Conservation (phyloP, 192 early-diverging fungal species). For the Gamsiella multidivaricata region DNA sequence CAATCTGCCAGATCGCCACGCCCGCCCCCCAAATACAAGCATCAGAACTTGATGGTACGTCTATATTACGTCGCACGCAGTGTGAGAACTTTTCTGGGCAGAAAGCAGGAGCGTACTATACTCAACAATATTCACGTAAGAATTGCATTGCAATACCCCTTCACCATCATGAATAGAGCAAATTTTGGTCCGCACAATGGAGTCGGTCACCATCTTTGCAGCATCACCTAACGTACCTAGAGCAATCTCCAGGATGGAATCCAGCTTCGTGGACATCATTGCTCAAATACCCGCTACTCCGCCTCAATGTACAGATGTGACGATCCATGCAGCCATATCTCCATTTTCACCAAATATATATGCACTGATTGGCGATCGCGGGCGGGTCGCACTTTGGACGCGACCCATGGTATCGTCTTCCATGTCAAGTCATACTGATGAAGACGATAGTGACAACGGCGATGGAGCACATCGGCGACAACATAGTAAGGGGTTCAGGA, state of each 20-base stretch:
- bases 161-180: no score
- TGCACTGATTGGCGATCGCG: constrained; percentile 24
- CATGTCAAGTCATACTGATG: neutral
- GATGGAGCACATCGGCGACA: neutral
- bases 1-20: constrained; percentile 23
- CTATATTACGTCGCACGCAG: neutral
- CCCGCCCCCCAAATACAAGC: neutral
- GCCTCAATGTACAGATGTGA: neutral
- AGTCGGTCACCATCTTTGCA: constrained; percentile 15
- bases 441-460: neutral
- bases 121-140: neutral
- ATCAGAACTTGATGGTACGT: constrained; percentile 3
- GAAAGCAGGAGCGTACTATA: no score
- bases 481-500: no score
- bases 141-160: no score
- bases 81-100: no score
- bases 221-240: neutral
- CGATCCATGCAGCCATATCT: constrained; percentile 35
- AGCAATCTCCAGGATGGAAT: constrained; percentile 17
- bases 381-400: constrained; percentile 22
- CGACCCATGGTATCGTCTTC: neutral
- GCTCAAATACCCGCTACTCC: constrained; percentile 14
- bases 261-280: neutral
- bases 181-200: constrained; percentile 35
- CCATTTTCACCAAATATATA: constrained; percentile 23